These are phyloP conservation scores for Fusarium mexicanum DNA, from an alignment of 2,329 filamentous ascomycete species.

Conservation along the genomic window DNA sequence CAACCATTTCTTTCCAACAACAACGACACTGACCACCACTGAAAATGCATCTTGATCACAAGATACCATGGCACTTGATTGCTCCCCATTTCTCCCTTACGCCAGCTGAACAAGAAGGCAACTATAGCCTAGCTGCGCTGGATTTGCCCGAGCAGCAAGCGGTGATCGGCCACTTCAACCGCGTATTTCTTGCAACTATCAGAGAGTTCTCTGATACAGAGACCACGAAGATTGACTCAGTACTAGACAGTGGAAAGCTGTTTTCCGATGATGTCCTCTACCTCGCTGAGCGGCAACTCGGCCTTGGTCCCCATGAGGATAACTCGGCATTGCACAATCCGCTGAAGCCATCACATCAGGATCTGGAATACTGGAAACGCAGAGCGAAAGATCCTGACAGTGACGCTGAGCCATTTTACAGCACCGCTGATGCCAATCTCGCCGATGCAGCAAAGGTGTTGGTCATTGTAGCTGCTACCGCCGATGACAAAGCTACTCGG, in stretches of 20 bases:
- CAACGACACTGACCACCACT: no score
- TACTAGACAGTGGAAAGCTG: fast-evolving
- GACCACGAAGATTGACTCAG: fast-evolving
- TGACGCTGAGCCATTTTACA: not conserved
- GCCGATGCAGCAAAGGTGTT: not conserved
- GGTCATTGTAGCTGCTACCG: not conserved
- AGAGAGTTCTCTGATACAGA: not conserved
- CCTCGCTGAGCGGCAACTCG: not conserved
- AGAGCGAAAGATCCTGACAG: not conserved
- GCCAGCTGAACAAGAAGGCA: no score
- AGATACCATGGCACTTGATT: not conserved
- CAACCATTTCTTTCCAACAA: not conserved
- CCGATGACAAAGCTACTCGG: fast-evolving
- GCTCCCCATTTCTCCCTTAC: not conserved
- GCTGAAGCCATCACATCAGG: not conserved
- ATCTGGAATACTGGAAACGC: not conserved
- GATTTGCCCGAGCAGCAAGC: not conserved
- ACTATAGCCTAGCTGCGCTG: not conserved
- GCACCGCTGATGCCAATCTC: not conserved
- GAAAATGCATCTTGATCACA: not conserved
- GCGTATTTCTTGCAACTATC: not conserved
- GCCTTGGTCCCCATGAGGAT: not conserved
- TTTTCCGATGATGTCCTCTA: not conserved
- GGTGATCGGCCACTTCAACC: not conserved
- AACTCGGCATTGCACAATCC: not conserved